Base-by-base conservation (phyloP, 495 filamentous ascomycete genomes). In the Hypoxylon lienhwacheense region DNA sequence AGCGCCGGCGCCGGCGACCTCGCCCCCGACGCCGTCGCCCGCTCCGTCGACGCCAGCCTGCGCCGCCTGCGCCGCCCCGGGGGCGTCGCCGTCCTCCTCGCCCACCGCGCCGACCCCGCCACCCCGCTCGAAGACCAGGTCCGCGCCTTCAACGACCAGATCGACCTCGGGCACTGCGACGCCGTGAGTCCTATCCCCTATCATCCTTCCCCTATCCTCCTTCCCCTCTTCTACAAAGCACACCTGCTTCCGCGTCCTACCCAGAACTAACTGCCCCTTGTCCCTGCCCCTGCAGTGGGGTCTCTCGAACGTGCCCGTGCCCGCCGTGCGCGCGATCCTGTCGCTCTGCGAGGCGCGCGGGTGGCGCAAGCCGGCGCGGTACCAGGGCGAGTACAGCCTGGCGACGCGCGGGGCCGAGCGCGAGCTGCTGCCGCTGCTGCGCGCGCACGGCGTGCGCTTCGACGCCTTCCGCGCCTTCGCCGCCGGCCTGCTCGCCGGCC, bases 401-500 rank as follows among this genome's bases (percentile, higher is more conserved):
- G 34, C 76, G 1, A 61, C 61, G 6, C 72, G 75, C 5, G 63
- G 64, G 16, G 56, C 53, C 34, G 65, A 68, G 17, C 54, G 45
- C 5, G 41, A 47, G 16, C 64, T 81, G 1, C 64, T 80, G 2
- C 79, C 79, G 1, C 53, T 74, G 4, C 73, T 83, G 1, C 75
- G 72, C 44, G 68, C 74, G 19, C 73, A 78, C 41, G 58, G 65
- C 5, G 76, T 82, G n/a, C 21, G 60, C 1, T 80, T 77, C 51
- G 69, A 76, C 33, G 78, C 77, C 2, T 83, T 73, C 65, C 20
- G 72, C 71, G 54, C 55, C 16, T 28, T 55, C 6, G 78, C 74
- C 5, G 71, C 74, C 3, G 77, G 79, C 0, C 79, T 80, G 39
- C 58, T 81, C 5, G 65, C 70, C 1, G 81, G 81, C 36, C n/a